Evolutionary conservation across 2,329 filamentous ascomycete genomes (phyloP).

Genomic region (Calonectria pseudoreteaudii): DNA sequence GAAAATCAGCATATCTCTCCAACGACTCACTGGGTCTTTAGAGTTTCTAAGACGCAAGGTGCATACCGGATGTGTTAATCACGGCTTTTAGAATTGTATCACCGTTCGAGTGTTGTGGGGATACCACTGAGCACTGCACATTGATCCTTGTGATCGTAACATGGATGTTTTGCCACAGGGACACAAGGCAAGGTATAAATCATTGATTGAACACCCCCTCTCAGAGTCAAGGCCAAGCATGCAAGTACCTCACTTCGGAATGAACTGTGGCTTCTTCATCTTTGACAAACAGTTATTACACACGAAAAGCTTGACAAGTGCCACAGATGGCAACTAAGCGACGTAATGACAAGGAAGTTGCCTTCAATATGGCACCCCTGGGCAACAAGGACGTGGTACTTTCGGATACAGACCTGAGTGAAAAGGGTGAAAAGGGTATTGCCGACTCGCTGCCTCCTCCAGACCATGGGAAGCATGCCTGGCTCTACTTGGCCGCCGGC

Average conservation of each 20-base stretch:
- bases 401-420: not conserved
- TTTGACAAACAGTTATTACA: not conserved
- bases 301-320: not conserved
- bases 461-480: slow-evolving; percentile 17
- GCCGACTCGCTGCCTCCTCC: not conserved
- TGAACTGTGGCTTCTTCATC: not conserved
- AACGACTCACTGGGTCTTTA: not conserved
- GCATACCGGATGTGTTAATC: not conserved
- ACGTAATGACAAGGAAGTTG: not conserved
- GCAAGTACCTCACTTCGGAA: not conserved
- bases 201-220: not conserved
- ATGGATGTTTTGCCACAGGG: not conserved
- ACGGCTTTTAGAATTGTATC: not conserved
- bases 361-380: not conserved
- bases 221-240: not conserved
- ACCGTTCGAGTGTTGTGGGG: not conserved
- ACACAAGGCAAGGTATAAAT: not conserved
- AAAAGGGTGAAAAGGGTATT: not conserved
- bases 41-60: not conserved
- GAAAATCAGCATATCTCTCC: not conserved
- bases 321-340: not conserved
- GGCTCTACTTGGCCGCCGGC: slow-evolving; percentile 15
- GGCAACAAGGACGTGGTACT: not conserved
- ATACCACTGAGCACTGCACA: not conserved
- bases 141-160: not conserved